Conservation (phyloP, 345 rosid genomes). For the Eucalyptus sp. region DNA sequence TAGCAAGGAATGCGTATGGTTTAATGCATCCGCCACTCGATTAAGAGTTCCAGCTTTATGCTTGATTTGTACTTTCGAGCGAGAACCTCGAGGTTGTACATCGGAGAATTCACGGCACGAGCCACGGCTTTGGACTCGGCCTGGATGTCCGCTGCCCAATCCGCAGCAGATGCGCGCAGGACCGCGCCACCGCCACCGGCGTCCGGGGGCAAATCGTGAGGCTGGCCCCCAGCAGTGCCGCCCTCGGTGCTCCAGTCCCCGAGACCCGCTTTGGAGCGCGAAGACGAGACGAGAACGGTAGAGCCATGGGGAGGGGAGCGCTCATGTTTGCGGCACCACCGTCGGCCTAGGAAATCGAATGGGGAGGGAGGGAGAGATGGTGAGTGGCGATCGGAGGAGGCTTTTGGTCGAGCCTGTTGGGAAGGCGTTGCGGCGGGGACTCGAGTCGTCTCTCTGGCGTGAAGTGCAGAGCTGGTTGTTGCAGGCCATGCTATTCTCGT, state of each 20-base stretch:
- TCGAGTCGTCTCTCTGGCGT: background rate
- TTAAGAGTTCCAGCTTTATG: no score
- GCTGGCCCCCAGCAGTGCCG: conserved; percentile 14
- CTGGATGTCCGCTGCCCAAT: background rate
- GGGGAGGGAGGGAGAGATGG: background rate
- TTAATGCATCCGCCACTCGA: no score
- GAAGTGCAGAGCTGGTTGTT: background rate
- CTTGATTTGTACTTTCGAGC: conserved; percentile 19
- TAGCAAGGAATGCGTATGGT: no score
- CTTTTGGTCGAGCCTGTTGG: background rate
- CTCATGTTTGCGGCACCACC: background rate
- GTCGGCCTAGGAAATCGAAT: background rate
- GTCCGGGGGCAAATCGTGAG: background rate
- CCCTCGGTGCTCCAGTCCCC: background rate
- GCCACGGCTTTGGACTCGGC: conserved; percentile 77
- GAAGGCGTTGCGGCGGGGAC: background rate
- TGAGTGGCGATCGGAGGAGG: background rate
- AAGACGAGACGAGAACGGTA: background rate
- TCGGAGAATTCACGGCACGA: conserved; percentile 61
- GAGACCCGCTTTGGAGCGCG: background rate
- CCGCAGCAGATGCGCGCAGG: conserved; percentile 3
- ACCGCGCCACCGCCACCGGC: background rate
- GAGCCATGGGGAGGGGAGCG: background rate
- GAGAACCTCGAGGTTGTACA: conserved; percentile 52
- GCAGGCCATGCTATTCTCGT: background rate